phyloP scores from a whole-genome alignment of 2,329 filamentous ascomycete species.

The Malbranchea cinnamomea region DNA sequence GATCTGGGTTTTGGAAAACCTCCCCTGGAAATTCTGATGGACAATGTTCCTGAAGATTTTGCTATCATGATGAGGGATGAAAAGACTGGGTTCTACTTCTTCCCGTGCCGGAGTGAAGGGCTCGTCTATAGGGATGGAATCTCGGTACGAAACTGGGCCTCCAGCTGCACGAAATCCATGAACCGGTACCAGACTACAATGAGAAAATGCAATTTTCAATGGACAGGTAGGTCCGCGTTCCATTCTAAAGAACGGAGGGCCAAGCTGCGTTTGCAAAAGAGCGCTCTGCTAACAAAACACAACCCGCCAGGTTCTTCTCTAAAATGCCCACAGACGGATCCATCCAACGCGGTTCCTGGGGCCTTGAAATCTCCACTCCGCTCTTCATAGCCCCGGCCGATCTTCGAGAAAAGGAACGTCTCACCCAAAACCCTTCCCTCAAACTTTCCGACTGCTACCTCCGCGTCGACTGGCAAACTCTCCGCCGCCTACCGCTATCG shows the following conservation, averaged over 20 bases:
- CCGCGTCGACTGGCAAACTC: constrained; percentile 77
- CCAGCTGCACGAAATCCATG: constrained; percentile 56
- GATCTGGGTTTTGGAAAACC: constrained; percentile 48
- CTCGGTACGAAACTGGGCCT: constrained; percentile 58
- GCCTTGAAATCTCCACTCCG: constrained; percentile 58
- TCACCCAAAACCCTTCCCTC: constrained; percentile 42
- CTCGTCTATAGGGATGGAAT: constrained; percentile 68
- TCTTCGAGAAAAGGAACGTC: constrained; percentile 46
- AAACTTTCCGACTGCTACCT: constrained; percentile 47
- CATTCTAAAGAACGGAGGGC: background rate
- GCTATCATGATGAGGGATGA: constrained; percentile 60
- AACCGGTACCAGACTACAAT: constrained; percentile 64
- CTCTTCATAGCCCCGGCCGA: constrained; percentile 60
- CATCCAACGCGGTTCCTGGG: constrained; percentile 77
- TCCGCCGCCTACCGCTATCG: constrained; percentile 62
- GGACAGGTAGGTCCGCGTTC: constrained; percentile 46
- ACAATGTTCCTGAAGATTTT: constrained; percentile 76
- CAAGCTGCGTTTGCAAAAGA: too few species aligned
- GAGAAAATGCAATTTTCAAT: constrained; percentile 81
- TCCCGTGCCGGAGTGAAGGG: constrained; percentile 66
- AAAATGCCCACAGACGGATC: constrained; percentile 60
- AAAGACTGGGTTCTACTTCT: constrained; percentile 53
- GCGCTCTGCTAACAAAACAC: constrained; percentile 1
- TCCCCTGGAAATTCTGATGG: constrained; percentile 55
- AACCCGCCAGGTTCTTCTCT: constrained; percentile 51